Base-by-base conservation (phyloP, 495 filamentous ascomycete species). In the Aspergillus ellipticus region DNA sequence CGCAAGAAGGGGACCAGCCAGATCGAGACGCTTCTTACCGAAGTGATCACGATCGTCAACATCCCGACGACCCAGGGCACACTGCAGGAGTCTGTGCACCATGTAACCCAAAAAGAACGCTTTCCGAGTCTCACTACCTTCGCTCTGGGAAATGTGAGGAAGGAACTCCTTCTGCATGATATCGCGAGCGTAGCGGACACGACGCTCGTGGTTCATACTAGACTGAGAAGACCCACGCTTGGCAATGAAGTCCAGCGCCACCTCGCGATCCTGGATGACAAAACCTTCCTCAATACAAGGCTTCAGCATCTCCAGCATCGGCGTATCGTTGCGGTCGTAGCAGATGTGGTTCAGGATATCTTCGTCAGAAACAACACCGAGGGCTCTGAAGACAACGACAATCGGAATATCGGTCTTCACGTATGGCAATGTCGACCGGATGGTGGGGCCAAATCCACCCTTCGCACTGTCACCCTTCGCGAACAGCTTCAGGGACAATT, bases 91-190 rank as follows among this genome's bases (percentile, higher is more conserved):
- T 65, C 89, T 84, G 71, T 97, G 92, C 42, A 96, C 89, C 95
- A 99, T 97, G 71, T 97, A 99, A 26, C 95, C 94, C 33, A 99
- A 76, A 83, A 97, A 99, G 78, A 96, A 97, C 5, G 94, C 94
- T 69, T 99, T 99, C 24, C 90, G 77, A 1, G 93, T 97, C 65
- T 97, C 94, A 63, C 90, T 96, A n/a, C 94, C 94, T 69, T 96
- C 90, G 50, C 82, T 85, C 65, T 97, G 95, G 2, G 93, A 96
- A 43, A 99, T 96, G 64, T 99, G 94, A 6, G 94, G 94, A 42
- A 99, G 76, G 60, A 96, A 82, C 75, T 99, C 94, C 73, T 96
- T 96, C 73, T 96, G 92, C 78, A 99, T 85, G 56, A 97, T 88
- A 47, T 97, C 94, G 58, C 89, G 79, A 0, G 94, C 94, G 57